Base-by-base conservation (phyloP, 2,329 filamentous ascomycete species). In the Epichloe glyceriae region DNA sequence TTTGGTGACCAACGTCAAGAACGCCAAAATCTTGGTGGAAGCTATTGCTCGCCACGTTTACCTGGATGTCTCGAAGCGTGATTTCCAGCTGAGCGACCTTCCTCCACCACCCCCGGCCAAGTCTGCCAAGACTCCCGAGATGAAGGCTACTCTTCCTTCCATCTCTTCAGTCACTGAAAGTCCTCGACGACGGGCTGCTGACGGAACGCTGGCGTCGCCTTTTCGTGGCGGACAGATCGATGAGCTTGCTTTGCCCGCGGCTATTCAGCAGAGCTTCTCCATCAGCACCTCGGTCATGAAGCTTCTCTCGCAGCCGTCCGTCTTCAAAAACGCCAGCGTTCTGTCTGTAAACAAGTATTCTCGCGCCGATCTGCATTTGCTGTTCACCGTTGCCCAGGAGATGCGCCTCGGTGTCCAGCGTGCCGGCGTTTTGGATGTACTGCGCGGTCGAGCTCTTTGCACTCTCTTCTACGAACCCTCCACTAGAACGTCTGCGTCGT, bases 401-500 rank as follows among this genome's bases (percentile, higher is more conserved):
- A 97, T 98, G 90, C 86, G 91, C 33, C 79, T 95, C 17, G 90
- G 89, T 50, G 93, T 96, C 33, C 88, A 97, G 71, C 85, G 90
- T 47, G 85, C 95, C 61, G 93, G 93, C 53, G 86, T 93, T 33
- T 76, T 98, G 47, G 85, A 93, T 62, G 77, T 95, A 51, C 80
- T 98, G 54, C 87, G 86, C 61, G 89, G 90, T 30, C 83, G 86
- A 44, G 80, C 98, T 12, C 78, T 98, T 38, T 88, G 85, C 70
- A 93, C 88, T 2, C 82, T 98, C 73, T 98, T 98, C 78, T 98
- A 90, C 69, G 93, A 98, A 75, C 93, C 93, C 2, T 97, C 91
- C 0, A 98, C 93, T 3, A 81, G 93, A 50, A 98, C 93, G 5
- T 96, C 91, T 12, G 82, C 87, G 38, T 98, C 93, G 3, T 98